phyloP scores from a whole-genome alignment of 2,329 filamentous ascomycete species.

The Phoma sp. region DNA sequence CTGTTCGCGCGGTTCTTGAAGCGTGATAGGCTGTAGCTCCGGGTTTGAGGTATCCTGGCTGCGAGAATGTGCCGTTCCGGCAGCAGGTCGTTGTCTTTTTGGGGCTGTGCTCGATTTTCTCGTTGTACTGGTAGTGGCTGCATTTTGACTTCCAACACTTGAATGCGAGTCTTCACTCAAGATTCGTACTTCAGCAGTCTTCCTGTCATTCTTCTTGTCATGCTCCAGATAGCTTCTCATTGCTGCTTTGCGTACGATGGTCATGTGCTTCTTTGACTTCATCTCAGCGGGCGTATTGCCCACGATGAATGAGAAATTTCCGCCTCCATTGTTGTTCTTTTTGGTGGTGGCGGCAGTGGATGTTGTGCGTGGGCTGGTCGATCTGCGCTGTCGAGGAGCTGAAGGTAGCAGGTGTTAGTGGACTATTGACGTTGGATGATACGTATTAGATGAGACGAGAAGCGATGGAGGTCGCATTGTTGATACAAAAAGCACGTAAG shows the following conservation, averaged over 20 bases:
- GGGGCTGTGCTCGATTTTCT: background rate
- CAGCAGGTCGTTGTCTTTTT: slow-evolving; percentile 15
- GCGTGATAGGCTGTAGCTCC: slow-evolving; percentile 29
- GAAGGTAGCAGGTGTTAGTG: background rate
- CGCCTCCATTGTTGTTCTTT: slow-evolving; percentile 2
- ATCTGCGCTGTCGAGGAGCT: slow-evolving; percentile 17
- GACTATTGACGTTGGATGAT: background rate
- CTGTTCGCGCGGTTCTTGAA: background rate
- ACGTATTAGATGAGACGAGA: background rate
- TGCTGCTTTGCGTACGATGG: slow-evolving; percentile 44
- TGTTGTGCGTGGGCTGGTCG: slow-evolving; percentile 22
- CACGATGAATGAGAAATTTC: slow-evolving; percentile 42
- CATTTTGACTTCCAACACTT: slow-evolving; percentile 25
- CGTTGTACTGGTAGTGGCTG: slow-evolving; percentile 8
- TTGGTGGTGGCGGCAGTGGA: slow-evolving; percentile 14
- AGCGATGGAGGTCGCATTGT: background rate
- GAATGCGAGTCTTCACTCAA: slow-evolving; percentile 30
- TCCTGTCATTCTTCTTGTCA: slow-evolving; percentile 24
- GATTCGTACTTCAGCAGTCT: slow-evolving; percentile 4
- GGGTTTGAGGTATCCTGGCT: slow-evolving; percentile 6
- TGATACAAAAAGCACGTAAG: background rate
- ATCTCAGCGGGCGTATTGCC: slow-evolving; percentile 41
- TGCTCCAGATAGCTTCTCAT: slow-evolving; percentile 44
- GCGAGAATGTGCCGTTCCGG: slow-evolving; percentile 5
- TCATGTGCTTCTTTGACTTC: slow-evolving; percentile 43